Evolutionary conservation across 2,329 filamentous ascomycete species (phyloP).

Genomic region (Cladosporium sp.): DNA sequence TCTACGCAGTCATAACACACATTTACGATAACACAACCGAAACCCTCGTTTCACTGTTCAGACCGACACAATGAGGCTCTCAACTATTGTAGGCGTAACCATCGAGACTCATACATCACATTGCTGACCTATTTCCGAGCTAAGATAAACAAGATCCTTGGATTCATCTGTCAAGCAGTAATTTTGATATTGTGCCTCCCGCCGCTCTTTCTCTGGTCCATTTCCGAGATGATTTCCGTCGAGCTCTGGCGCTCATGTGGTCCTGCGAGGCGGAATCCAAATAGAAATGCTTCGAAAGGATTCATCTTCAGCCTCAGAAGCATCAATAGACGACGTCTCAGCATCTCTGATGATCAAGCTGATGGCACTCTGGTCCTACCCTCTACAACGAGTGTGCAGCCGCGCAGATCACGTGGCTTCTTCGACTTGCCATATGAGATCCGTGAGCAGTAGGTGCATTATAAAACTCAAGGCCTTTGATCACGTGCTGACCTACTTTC

Average conservation of each 20-base stretch:
- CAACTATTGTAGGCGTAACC: background rate
- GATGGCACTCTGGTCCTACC: background rate
- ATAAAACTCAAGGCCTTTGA: background rate
- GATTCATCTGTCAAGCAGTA: background rate
- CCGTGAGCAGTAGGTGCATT: background rate
- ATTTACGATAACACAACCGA: background rate
- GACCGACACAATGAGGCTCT: background rate
- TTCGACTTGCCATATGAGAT: constrained; percentile 7
- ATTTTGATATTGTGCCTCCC: background rate
- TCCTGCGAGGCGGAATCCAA: constrained; percentile 1
- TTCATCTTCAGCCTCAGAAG: background rate
- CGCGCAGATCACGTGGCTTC: background rate
- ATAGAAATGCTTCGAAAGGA: background rate
- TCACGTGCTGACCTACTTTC: background rate
- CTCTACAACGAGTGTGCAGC: background rate
- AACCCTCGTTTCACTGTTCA: background rate
- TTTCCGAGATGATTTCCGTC: background rate
- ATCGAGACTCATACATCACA: background rate
- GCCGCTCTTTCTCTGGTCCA: background rate
- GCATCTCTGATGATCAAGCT: background rate
- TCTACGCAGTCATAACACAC: background rate
- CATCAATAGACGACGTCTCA: constrained; percentile 1
- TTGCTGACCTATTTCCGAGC: background rate
- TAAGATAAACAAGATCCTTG: background rate
- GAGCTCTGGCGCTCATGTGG: background rate